Evolutionary conservation across 345 rosid species (phyloP), one percentile per base, ranked within the genome.

Genomic region (Aquilaria sinensis): DNA sequence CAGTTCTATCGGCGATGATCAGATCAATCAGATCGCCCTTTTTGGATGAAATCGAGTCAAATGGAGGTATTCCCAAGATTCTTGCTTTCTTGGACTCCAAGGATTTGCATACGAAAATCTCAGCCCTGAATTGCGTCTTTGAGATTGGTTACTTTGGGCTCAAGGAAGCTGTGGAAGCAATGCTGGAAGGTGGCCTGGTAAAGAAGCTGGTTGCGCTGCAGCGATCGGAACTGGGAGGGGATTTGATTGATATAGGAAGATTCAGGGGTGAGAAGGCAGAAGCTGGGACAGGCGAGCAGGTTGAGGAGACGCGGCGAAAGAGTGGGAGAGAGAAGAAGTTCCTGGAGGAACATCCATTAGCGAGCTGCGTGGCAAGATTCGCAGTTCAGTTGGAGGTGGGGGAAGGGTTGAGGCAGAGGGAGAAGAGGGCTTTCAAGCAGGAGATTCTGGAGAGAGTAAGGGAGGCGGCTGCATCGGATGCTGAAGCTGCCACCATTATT

Each of bases 351-450:
- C 84, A 66, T 72, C 95, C 88, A 11, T 85, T 87, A 51, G 88
- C 87, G 13, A 81, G 88, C 68, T 79, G 87, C 29, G 95, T 83
- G 58, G 88, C 88, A 14, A 78, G 82, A 61, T 87, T 87, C 61
- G 87, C 85, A 11, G 87, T 85, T 68, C 95, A 87, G 34, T 60
- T 87, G 58, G 95, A 87, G 72, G 83, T 85, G 4, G 95, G 90
- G 6, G 90, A 87, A 61, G 90, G 90, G 63, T 60, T 87, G 75
- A 81, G 95, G 56, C 80, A 78, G 49, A 81, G 90, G 43, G 95
- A 87, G 78, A 83, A 41, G 69, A 83, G 85, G 55, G 88, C 78
- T 47, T 76, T 85, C 16, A 87, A 87, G 78, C 80, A 50, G 47
- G 77, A 78, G 70, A 81, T 85, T 67, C 47, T 87, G 74, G 55